These are phyloP conservation scores for Fusarium algeriense DNA, from an alignment of 2,329 filamentous ascomycete genomes.

Conservation along the genomic window DNA sequence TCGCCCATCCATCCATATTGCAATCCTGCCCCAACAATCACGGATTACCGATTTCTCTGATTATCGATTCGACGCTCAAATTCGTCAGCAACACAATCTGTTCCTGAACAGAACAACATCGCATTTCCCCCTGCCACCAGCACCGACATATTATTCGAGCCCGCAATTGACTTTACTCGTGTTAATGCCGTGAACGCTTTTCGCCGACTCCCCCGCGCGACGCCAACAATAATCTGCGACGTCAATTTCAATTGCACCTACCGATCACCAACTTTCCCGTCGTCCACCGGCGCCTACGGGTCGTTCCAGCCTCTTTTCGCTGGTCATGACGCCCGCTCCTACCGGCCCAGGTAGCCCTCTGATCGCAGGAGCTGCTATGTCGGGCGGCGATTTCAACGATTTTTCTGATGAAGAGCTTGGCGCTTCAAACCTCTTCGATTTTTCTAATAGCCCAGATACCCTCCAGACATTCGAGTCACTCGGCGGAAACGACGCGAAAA, in stretches of 20 bases:
- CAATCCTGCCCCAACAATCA: constrained; percentile 44
- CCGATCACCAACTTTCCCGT: constrained; percentile 22
- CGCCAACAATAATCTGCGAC: constrained; percentile 42
- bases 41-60: constrained; percentile 25
- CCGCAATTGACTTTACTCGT: constrained; percentile 15
- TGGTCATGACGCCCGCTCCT: constrained; percentile 54
- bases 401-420: constrained; percentile 55
- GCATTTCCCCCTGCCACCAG: neutral
- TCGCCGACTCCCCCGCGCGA: constrained; percentile 37
- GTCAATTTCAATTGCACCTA: constrained; percentile 39
- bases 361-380: constrained; percentile 54
- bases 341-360: constrained; percentile 54
- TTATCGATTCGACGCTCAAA: constrained; percentile 37
- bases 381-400: constrained; percentile 54
- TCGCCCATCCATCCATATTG: constrained; percentile 42
- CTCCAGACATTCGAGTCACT: constrained; percentile 52
- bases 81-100: constrained; percentile 26
- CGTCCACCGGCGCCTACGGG: constrained; percentile 29
- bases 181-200: constrained; percentile 39
- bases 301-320: constrained; percentile 39
- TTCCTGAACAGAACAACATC: constrained; percentile 18
- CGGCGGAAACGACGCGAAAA: constrained; percentile 48
- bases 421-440: constrained; percentile 52
- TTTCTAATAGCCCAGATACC: constrained; percentile 54
- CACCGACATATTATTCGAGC: neutral